Evolutionary conservation across 441 rosid species (phyloP), one percentile per base, ranked within the genome.

Genomic region (Gossypium armourianum): DNA sequence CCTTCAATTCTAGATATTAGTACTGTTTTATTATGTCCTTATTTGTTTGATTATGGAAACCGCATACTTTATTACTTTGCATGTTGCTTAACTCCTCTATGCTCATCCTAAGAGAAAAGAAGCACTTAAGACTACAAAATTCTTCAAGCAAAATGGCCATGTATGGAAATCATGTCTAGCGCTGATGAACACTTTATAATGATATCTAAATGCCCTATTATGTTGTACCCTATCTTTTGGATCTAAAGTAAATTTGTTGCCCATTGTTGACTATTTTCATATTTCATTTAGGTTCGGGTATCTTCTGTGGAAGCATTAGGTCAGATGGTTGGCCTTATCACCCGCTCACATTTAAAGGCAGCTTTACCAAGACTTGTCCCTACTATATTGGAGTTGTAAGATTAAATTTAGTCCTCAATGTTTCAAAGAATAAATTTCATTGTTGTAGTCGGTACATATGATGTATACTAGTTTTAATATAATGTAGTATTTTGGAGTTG

Each of bases 231-330:
- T 49, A 24, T 49, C 16, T 47, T 21, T 65, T 23, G n/a, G 43
- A 65, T 65, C 36, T 64, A n/a, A 64, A 64, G 12, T 43, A 5
- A 23, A 6, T n/a, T 43, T 69, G 12, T 13, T 58, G 36, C 16
- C 5, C 20, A 52, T 58, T n/a, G 47, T 63, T 77, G 54, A 72
- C 40, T 67, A 53, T 6, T 60, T 72, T 76, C 68, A 54, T 81
- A 54, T 72, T 75, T 78, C 65, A 43, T 60, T 72, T 72, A 94
- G 99, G 96, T 92, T 54, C 97, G 97, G 26, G 80, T 87, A 67
- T 87, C 93, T 70, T 87, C 99, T 75, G 92, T 94, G 65, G 97
- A 94, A 84, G 99, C 97, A 60, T 80, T 94, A 78, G 97, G 99
- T 72, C 99, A 94, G 77, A 90, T 94, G 97, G 96, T 91, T 74